Conservation (phyloP, 192 early-diverging fungal species). For the Coemansia sp. region DNA sequence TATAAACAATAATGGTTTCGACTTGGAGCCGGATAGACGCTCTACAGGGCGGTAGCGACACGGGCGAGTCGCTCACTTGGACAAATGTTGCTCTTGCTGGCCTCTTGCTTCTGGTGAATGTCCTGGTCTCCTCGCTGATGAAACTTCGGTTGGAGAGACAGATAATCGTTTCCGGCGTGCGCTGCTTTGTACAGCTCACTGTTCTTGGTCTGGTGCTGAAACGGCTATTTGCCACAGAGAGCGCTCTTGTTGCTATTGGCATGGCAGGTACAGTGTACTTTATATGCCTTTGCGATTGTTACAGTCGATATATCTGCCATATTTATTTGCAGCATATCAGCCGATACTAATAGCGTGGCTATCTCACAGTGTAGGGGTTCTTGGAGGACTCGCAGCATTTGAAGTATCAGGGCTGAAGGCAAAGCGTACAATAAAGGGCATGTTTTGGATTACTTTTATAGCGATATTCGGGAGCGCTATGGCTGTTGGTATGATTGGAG, state of each 20-base stretch:
- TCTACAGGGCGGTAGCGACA: background rate
- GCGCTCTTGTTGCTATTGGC: conserved; percentile 56
- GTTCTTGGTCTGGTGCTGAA: conserved; percentile 71
- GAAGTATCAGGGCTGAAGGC: conserved; percentile 57
- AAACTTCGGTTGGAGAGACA: conserved; percentile 37
- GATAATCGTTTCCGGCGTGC: conserved; percentile 66
- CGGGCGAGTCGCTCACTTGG: conserved; percentile 33
- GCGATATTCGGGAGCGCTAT: conserved; percentile 49
- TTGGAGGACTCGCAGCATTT: conserved; percentile 48
- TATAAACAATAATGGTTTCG: background rate
- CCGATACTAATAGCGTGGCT: background rate
- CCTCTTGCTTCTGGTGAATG: conserved; percentile 31
- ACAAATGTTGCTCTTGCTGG: conserved; percentile 44
- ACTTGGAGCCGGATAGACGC: background rate
- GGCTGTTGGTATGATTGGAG: conserved; percentile 17
- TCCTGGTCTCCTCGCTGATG: conserved; percentile 28
- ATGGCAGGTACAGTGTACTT: conserved; percentile 49
- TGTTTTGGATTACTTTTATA: conserved; percentile 65
- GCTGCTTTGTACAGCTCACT: conserved; percentile 78
- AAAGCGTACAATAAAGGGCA: conserved; percentile 67
- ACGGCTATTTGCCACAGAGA: conserved; percentile 64
- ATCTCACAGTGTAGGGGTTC: conserved; percentile 21
- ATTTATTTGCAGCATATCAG: background rate
- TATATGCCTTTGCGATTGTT: no score
- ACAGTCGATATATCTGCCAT: no score